Percentiles rank a stretch among this genome's conserved stretches.
These are phyloP conservation scores for Yarrowia sp. DNA, from an alignment of 805 yeast genomes.

Conservation along the genomic window DNA sequence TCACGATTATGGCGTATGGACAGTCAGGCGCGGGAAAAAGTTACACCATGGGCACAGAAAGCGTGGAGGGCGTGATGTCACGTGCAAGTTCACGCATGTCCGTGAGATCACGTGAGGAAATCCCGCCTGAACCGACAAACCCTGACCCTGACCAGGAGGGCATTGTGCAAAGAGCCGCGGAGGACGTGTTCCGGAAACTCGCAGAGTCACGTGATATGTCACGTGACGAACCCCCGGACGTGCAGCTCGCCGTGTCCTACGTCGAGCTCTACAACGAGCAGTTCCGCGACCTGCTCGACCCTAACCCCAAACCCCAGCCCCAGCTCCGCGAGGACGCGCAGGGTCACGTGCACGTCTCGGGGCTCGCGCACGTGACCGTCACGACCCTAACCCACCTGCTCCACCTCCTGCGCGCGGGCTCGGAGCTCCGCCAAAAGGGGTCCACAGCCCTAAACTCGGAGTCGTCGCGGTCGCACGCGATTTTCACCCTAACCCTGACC, in stretches of 20 bases:
- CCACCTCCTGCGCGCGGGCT: constrained; percentile 57
- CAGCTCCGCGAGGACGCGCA: constrained; percentile 63
- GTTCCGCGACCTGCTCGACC: constrained; percentile 54
- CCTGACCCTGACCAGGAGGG: constrained; percentile 53
- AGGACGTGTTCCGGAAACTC: constrained; percentile 39
- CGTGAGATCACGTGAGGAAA: not conserved
- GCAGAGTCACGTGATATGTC: not conserved
- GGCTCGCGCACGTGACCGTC: constrained; percentile 57
- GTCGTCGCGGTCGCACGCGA: constrained; percentile 81
- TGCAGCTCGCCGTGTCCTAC: constrained; percentile 54
- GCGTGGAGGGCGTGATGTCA: not conserved
- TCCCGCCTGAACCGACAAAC: not conserved
- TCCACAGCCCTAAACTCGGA: constrained; percentile 67
- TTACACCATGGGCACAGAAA: constrained; percentile 54
- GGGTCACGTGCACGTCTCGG: constrained; percentile 67
- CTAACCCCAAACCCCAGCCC: constrained; percentile 41
- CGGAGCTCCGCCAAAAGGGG: constrained; percentile 63
- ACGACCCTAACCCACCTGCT: constrained; percentile 55
- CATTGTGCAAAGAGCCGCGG: constrained; percentile 58
- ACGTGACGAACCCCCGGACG: too few species aligned
- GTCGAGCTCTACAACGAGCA: constrained; percentile 73
- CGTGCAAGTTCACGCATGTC: not conserved
- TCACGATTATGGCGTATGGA: constrained; percentile 48
- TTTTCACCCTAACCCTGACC: constrained; percentile 62
- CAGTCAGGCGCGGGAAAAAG: constrained; percentile 52